Evolutionary conservation across 2,329 filamentous ascomycete species (phyloP), one percentile per base, ranked within the genome.

Genomic region (Colletotrichum sp.): DNA sequence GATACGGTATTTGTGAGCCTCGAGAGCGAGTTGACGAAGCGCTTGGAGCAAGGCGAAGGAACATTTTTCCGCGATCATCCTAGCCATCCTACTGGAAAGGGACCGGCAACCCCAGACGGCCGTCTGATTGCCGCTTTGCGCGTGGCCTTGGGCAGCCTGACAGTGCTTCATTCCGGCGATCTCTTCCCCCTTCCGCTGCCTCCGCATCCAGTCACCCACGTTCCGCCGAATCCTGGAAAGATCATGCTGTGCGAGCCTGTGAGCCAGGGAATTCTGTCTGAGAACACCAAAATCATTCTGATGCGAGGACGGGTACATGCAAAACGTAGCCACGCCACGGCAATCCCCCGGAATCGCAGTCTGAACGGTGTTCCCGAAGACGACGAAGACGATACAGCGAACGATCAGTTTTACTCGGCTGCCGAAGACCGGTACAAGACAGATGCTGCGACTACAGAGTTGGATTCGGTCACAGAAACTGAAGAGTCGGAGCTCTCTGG

Each of bases 191-290:
- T 99, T 55, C 95, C 95, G 15, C 88, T 99, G 32, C 92, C 94
- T 10, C 92, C 95, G 4, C 96, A 98, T 84, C 94, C 96, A 15
- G 93, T 98, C 78, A 98, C 96, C 10, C 95, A 98, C 84, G 92
- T 95, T 22, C 92, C 95, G 28, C 92, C 95, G 16, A 95, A 95
- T 57, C 95, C 96, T 0, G 97, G 95, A 57, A 96, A 94, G 85
- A 95, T 99, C 76, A 93, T 95, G 64, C 92, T 98, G n/a, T 99
- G 96, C 83, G 97, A 99, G 83, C 97, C 97, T 10, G 96, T 99
- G 18, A 92, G 95, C 8, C 97, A 99, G 84, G 97, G 97, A 10
- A 84, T 97, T 7, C 83, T 99, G 63, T 90, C 93, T 10, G 90
- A 95, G 1, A 90, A 88, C 15, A 99, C 96, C 18, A 96, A 94